A percentile compares a stretch with the other conserved stretches of the same genome.
Evolutionary conservation across 495 filamentous ascomycete genomes (phyloP).

Genomic region (Choiromyces venosus): DNA sequence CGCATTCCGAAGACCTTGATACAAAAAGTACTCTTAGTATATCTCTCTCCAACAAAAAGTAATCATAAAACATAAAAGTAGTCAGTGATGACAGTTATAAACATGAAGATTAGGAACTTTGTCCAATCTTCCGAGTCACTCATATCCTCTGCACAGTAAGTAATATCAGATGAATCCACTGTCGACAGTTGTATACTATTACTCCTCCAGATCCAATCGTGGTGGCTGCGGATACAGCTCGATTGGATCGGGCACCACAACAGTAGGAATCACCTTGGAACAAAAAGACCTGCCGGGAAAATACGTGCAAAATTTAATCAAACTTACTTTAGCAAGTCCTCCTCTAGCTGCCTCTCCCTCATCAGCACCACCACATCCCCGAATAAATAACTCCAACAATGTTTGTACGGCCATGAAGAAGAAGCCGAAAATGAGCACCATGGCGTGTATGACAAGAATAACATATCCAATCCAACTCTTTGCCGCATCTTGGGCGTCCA

Average conservation of each 20-base stretch:
- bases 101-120: neutral
- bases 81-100: neutral
- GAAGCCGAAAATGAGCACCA: constrained; percentile 87
- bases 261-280: neutral
- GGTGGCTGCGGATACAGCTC: neutral
- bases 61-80: neutral
- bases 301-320: constrained; percentile 20
- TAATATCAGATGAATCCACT: neutral
- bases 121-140: neutral
- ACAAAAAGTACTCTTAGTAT: constrained; percentile 30
- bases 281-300: neutral
- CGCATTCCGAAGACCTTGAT: constrained; percentile 77
- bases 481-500: constrained; percentile 66
- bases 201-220: neutral
- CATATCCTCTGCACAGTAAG: neutral
- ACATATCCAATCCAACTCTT: constrained; percentile 94
- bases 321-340: constrained; percentile 68
- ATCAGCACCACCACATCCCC: constrained; percentile 71
- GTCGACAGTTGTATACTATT: neutral
- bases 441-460: constrained; percentile 78
- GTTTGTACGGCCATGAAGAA: constrained; percentile 89
- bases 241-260: neutral
- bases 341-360: constrained; percentile 67
- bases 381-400: constrained; percentile 75
- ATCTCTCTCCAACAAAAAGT: neutral